Evolutionary conservation across 345 rosid species (phyloP).

Genomic region (Viola odorata): DNA sequence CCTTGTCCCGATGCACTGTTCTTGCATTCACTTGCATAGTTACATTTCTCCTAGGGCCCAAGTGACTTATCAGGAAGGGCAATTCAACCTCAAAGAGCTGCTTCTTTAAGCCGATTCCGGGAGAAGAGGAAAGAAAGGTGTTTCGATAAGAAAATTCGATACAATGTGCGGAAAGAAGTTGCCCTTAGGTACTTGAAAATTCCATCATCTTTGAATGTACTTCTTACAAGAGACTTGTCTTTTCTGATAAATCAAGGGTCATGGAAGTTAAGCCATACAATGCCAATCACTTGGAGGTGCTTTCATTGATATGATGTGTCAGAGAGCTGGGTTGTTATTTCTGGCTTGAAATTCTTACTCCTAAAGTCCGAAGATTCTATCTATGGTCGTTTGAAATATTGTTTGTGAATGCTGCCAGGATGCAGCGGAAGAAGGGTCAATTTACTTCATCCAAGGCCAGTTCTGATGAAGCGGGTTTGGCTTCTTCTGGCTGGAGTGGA

Average conservation of each 20-base stretch:
- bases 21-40: background rate
- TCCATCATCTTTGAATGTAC: background rate
- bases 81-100: slow-evolving; percentile 34
- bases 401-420: slow-evolving; percentile 37
- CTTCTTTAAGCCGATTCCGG: slow-evolving; percentile 35
- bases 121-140: slow-evolving; percentile 47
- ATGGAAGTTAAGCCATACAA: background rate
- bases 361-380: background rate
- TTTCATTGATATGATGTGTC: no score
- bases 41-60: slow-evolving; percentile 21
- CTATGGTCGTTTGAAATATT: background rate
- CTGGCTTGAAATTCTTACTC: no score
- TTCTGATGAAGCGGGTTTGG: slow-evolving; percentile 31
- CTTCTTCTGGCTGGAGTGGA: slow-evolving; percentile 26
- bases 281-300: no score
- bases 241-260: background rate
- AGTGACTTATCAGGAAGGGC: slow-evolving; percentile 28
- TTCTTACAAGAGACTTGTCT: background rate
- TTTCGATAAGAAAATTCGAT: slow-evolving; percentile 43
- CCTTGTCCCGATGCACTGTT: background rate
- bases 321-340: no score
- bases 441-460: slow-evolving; percentile 31
- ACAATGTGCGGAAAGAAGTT: slow-evolving; percentile 39
- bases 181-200: slow-evolving; percentile 31
- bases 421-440: slow-evolving; percentile 47